Conservation (phyloP, 352 stramenopile species). For the Lagenidium sp. region DNA sequence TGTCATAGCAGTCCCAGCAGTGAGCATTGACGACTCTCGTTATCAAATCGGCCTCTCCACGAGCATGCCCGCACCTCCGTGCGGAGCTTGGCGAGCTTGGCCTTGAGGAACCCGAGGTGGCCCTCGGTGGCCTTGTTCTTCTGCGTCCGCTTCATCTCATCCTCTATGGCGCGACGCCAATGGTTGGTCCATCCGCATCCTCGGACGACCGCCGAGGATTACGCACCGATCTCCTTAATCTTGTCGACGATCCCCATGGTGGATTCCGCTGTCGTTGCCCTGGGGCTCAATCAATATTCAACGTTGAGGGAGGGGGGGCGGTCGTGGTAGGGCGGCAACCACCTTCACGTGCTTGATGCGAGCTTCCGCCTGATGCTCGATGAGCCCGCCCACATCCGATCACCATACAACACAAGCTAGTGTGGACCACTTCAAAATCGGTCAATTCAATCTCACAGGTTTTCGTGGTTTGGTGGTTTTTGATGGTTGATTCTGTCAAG, state of each 20-base stretch:
- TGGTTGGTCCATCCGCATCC: too few species aligned
- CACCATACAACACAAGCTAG: constrained; percentile 1
- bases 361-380: constrained; percentile 2
- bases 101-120: constrained; percentile 94
- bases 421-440: constrained; percentile 6
- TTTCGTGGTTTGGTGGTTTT: not conserved
- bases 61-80: constrained; percentile 70
- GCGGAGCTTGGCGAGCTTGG: constrained; percentile 98
- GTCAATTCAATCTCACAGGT: constrained; percentile 2
- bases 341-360: too few species aligned
- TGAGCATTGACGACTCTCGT: constrained; percentile 1
- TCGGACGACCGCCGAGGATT: too few species aligned
- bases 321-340: too few species aligned
- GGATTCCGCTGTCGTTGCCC: too few species aligned
- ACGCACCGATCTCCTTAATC: constrained; percentile 91
- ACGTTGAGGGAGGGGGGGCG: too few species aligned
- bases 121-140: constrained; percentile 97
- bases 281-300: too few species aligned
- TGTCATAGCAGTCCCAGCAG: constrained; percentile 11
- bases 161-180: constrained; percentile 37
- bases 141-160: constrained; percentile 96
- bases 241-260: constrained; percentile 89
- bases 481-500: too few species aligned
- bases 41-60: constrained; percentile 5
- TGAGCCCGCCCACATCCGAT: too few species aligned